Percentiles rank a stretch among this genome's conserved stretches.
These are phyloP conservation scores for Termitomyces sp. DNA, from an alignment of 768 basidiomycete genomes.

Conservation along the genomic window DNA sequence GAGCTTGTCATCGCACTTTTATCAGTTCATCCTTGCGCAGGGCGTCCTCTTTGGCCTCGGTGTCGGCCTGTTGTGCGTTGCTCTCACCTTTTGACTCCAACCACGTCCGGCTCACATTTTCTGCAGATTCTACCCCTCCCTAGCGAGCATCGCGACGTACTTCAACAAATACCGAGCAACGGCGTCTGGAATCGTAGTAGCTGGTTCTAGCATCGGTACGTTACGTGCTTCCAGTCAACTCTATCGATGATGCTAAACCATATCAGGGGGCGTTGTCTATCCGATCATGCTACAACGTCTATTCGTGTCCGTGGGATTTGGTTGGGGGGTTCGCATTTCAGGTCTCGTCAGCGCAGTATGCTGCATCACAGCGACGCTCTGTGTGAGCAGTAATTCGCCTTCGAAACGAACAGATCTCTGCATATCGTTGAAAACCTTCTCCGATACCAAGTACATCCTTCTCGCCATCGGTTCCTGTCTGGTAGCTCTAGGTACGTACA, in stretches of 20 bases:
- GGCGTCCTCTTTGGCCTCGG: conserved; percentile 63
- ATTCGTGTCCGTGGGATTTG: conserved; percentile 51
- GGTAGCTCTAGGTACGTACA: conserved; percentile 51
- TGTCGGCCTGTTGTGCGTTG: conserved; percentile 54
- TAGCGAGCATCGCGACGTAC: conserved; percentile 62
- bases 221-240: neutral
- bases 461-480: conserved; percentile 50
- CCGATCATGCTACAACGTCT: conserved; percentile 59
- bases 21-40: conserved; percentile 58
- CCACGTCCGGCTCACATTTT: conserved; percentile 4
- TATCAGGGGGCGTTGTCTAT: conserved; percentile 61
- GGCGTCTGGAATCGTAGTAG: conserved; percentile 63
- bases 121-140: conserved; percentile 61
- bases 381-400: conserved; percentile 33
- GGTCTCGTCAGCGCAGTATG: conserved; percentile 45
- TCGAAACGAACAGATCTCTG: conserved; percentile 22
- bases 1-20: conserved; percentile 50
- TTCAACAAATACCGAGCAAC: conserved; percentile 64
- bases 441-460: conserved; percentile 47
- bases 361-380: conserved; percentile 40
- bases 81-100: neutral
- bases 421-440: conserved; percentile 29
- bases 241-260: neutral
- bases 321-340: conserved; percentile 56
- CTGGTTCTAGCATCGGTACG: conserved; percentile 63